phyloP scores from a whole-genome alignment of 768 basidiomycete species.

The Boletales sp. region DNA sequence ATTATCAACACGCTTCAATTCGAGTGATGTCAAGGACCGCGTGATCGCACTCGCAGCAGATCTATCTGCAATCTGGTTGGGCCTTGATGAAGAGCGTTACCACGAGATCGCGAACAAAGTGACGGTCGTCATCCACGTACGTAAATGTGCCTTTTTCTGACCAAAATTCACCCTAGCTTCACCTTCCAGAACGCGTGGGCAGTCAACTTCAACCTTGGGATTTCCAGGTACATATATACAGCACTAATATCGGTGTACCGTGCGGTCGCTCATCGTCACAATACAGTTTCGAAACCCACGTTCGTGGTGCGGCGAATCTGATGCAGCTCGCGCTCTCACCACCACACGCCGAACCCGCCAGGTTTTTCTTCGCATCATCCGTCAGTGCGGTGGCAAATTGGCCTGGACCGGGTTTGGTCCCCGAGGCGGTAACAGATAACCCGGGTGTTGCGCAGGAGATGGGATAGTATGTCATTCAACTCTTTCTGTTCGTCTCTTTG shows the following conservation, averaged over 20 bases:
- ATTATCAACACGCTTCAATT: constrained; percentile 16
- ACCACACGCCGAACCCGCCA: constrained; percentile 27
- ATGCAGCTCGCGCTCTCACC: constrained; percentile 47
- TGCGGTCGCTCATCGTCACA: constrained; percentile 1
- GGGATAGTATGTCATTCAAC: constrained; percentile 28
- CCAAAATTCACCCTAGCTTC: no score
- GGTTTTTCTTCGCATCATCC: constrained; percentile 54
- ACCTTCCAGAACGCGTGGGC: constrained; percentile 49
- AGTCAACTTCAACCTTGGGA: constrained; percentile 49
- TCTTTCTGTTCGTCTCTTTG: neutral
- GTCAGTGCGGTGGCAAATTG: constrained; percentile 33
- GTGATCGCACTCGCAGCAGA: constrained; percentile 44
- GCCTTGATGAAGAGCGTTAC: constrained; percentile 37
- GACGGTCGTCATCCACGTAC: constrained; percentile 47
- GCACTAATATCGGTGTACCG: neutral
- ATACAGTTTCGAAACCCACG: constrained; percentile 41
- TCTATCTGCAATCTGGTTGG: constrained; percentile 38
- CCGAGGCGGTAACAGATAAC: constrained; percentile 22
- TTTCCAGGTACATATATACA: constrained; percentile 15
- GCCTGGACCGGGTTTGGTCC: constrained; percentile 16
- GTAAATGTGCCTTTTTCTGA: neutral
- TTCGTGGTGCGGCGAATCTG: constrained; percentile 48
- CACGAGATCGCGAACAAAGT: constrained; percentile 30
- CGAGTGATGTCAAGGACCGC: constrained; percentile 15
- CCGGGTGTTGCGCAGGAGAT: constrained; percentile 30